These are phyloP conservation scores for Chlamydomonas sphaeroides DNA, from an alignment of 139 green algal species.

Conservation along the genomic window DNA sequence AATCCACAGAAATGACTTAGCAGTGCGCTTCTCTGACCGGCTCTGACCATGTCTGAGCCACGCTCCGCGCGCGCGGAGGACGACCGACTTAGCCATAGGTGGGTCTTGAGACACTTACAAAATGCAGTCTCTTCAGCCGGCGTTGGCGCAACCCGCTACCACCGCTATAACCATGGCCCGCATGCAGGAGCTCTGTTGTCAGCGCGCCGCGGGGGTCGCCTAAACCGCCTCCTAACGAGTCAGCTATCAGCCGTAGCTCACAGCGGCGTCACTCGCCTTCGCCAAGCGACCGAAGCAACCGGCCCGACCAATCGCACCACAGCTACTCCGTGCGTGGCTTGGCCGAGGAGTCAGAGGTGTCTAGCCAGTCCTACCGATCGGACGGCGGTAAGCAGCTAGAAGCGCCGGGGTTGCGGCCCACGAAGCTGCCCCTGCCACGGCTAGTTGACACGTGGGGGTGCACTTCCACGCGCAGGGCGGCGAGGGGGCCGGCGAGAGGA, in stretches of 20 bases:
- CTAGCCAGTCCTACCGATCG: background rate
- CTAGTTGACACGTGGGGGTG: too few relatives aligned
- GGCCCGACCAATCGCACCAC: conserved; percentile 4
- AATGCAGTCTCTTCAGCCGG: too few relatives aligned
- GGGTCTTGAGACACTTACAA: too few relatives aligned
- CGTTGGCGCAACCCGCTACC: too few relatives aligned
- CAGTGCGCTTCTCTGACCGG: conserved; percentile 8
- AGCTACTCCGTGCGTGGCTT: conserved; percentile 9
- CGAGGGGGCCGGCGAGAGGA: background rate
- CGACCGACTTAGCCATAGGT: conserved; percentile 13
- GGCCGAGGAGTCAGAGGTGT: background rate
- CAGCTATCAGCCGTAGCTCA: background rate
- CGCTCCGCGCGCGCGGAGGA: background rate
- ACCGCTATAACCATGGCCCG: too few relatives aligned
- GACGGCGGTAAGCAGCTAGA: too few relatives aligned
- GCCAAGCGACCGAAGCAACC: conserved; percentile 20
- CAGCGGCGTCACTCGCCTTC: background rate
- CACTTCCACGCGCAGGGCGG: too few relatives aligned
- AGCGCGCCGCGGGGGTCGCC: conserved; percentile 4
- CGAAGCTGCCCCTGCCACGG: too few relatives aligned
- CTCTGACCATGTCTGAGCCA: background rate
- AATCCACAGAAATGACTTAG: too few relatives aligned
- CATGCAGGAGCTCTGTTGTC: background rate
- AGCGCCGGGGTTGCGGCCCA: too few relatives aligned
- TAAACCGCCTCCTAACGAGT: background rate